These are phyloP conservation scores for Zopfochytrium polystomum DNA, from an alignment of 371 early-diverging fungal genomes.

Conservation along the genomic window DNA sequence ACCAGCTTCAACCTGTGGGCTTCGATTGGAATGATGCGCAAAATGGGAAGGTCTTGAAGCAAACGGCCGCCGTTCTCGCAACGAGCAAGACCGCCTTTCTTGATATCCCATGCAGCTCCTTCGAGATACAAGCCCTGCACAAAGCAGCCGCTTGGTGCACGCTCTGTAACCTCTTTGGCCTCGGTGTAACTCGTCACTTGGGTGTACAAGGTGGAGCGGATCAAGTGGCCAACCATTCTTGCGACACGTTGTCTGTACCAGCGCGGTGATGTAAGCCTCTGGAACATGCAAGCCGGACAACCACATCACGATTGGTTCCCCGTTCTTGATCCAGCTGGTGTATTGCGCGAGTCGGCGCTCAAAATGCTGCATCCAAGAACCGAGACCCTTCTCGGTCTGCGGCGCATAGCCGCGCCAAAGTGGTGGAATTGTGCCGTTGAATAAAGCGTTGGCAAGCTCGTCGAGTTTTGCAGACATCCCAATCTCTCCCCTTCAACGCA, in stretches of 20 bases:
- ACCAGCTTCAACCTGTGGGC: constrained; percentile 50
- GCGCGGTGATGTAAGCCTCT: constrained; percentile 56
- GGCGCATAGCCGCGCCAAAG: constrained; percentile 54
- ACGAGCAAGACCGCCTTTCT: constrained; percentile 37
- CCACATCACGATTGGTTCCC: constrained; percentile 59
- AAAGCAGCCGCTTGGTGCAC: constrained; percentile 52
- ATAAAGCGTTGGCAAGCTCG: constrained; percentile 53
- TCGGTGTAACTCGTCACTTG: constrained; percentile 51
- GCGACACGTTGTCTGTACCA: constrained; percentile 57
- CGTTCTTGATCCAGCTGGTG: constrained; percentile 53
- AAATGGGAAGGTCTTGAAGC: constrained; percentile 51
- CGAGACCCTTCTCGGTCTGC: constrained; percentile 57
- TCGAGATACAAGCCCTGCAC: constrained; percentile 57
- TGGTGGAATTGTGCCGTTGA: constrained; percentile 50
- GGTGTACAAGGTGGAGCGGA: constrained; percentile 57
- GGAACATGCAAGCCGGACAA: constrained; percentile 57
- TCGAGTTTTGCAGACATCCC: constrained; percentile 59
- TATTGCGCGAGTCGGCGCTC: constrained; percentile 52
- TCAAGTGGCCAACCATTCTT: constrained; percentile 61
- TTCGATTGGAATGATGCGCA: constrained; percentile 60
- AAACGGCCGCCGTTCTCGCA: constrained; percentile 50
- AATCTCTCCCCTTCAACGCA: constrained; percentile 60
- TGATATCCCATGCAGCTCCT: constrained; percentile 58
- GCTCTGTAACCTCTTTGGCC: constrained; percentile 50
- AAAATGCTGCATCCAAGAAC: constrained; percentile 58